These are phyloP conservation scores for Suillus clintonianus DNA, from an alignment of 768 basidiomycete species.

Conservation along the genomic window DNA sequence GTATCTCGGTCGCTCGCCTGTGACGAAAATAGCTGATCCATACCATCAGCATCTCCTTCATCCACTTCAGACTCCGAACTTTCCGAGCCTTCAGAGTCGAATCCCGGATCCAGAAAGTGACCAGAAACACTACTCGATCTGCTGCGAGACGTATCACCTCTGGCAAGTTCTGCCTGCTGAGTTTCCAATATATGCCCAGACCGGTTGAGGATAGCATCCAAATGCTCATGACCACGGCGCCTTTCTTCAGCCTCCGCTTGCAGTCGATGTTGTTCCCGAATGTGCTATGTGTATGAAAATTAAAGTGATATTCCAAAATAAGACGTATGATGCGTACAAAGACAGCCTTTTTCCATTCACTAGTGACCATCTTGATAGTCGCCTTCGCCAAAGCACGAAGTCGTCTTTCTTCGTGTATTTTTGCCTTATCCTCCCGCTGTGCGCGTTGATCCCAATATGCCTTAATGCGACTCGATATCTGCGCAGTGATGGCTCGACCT, in stretches of 20 bases:
- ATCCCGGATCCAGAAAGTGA: slow-evolving; percentile 21
- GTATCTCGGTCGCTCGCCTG: slow-evolving; percentile 1
- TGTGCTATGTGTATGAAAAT: slow-evolving; percentile 48
- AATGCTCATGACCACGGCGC: slow-evolving; percentile 77
- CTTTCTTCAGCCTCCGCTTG: slow-evolving; percentile 75
- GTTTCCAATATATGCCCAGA: slow-evolving; percentile 85
- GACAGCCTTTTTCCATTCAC: slow-evolving; percentile 88
- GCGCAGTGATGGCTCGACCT: slow-evolving; percentile 48
- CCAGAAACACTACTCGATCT: slow-evolving; percentile 55
- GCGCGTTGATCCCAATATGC: slow-evolving; percentile 75
- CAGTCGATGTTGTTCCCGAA: slow-evolving; percentile 68
- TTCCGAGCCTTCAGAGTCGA: slow-evolving; percentile 17
- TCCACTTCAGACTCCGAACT: slow-evolving; percentile 27
- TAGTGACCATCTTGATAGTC: slow-evolving; percentile 66
- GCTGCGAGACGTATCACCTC: slow-evolving; percentile 53
- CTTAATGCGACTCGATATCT: slow-evolving; percentile 65
- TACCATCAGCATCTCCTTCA: slow-evolving; percentile 11
- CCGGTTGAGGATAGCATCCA: slow-evolving; percentile 88
- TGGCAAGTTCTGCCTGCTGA: slow-evolving; percentile 70
- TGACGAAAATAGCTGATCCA: neutral
- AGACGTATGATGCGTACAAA: slow-evolving; percentile 51
- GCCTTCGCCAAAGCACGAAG: slow-evolving; percentile 68
- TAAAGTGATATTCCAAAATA: neutral
- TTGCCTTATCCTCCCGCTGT: slow-evolving; percentile 60
- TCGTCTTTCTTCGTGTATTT: slow-evolving; percentile 64